Conservation (phyloP, 163 green algal genomes). For the Chlamydomonas reinhardtii region DNA sequence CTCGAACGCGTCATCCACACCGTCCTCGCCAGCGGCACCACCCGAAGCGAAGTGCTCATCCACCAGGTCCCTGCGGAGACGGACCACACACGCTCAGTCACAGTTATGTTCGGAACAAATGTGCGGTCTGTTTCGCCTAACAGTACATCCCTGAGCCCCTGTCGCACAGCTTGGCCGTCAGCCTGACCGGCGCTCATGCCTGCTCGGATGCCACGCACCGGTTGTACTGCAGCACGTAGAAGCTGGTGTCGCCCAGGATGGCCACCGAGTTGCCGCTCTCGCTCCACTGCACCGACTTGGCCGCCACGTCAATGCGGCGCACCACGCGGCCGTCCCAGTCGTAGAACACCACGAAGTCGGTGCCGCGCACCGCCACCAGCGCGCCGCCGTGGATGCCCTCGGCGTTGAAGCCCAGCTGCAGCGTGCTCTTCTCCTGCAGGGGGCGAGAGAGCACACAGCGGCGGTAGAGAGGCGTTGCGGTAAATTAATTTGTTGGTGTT, state of each 20-base stretch:
- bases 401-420: conserved; percentile 84
- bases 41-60: conserved; percentile 60
- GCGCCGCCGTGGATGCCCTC: conserved; percentile 93
- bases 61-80: conserved; percentile 49
- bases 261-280: conserved; percentile 90
- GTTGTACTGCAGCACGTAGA: conserved; percentile 94
- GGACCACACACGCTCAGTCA: not conserved
- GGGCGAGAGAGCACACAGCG: too few species aligned
- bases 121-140: too few species aligned
- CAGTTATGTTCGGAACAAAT: too few species aligned
- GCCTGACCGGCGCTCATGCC: not conserved
- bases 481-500: not conserved
- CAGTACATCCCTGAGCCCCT: too few species aligned
- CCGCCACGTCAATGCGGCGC: conserved; percentile 91
- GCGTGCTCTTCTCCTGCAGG: conserved; percentile 79
- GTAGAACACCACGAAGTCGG: conserved; percentile 98
- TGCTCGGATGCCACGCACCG: not conserved
- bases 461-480: not conserved
- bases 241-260: conserved; percentile 86
- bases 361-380: conserved; percentile 78
- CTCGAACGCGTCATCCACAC: conserved; percentile 82
- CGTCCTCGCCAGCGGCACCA: conserved; percentile 66
- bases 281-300: conserved; percentile 86
- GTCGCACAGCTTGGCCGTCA: too few species aligned
- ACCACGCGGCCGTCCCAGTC: conserved; percentile 88